These are phyloP conservation scores for Curvularia verruculosa DNA, from an alignment of 2,329 filamentous ascomycete genomes.

Conservation along the genomic window DNA sequence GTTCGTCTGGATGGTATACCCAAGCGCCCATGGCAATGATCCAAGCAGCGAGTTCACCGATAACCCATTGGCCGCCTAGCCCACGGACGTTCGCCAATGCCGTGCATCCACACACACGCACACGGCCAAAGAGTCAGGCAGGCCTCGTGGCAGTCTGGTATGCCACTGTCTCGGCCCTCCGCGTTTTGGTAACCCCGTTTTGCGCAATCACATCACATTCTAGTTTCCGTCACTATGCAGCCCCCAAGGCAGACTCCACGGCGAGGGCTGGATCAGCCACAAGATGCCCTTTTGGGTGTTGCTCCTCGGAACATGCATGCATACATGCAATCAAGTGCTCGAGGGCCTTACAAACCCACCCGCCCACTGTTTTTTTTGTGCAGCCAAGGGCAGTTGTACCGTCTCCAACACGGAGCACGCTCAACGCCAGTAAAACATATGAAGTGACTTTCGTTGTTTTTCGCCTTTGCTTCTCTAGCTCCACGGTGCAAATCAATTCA, in stretches of 20 bases:
- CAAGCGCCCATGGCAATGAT: constrained; percentile 25
- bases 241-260: constrained; percentile 31
- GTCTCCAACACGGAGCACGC: constrained; percentile 3
- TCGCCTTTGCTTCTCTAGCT: background rate
- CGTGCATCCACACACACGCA: constrained; percentile 14
- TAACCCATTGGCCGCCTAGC: constrained; percentile 22
- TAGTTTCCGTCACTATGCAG: constrained; percentile 33
- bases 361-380: background rate
- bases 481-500: background rate
- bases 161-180: constrained; percentile 26
- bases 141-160: constrained; percentile 34
- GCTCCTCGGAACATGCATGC: constrained; percentile 18
- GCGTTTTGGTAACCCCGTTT: constrained; percentile 19
- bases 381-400: background rate
- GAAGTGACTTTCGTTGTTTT: constrained; percentile 4
- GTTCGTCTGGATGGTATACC: constrained; percentile 12
- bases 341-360: background rate
- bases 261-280: constrained; percentile 17
- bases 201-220: constrained; percentile 22
- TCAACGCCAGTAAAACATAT: background rate
- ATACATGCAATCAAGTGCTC: constrained; percentile 20
- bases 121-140: constrained; percentile 16
- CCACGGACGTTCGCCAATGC: constrained; percentile 20
- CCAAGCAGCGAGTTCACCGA: constrained; percentile 24
- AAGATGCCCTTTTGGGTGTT: constrained; percentile 17